Percentiles rank a stretch among this genome's conserved stretches.
Evolutionary conservation across 225 moss, liverwort and hornwort genomes (phyloP).

Genomic region (Rhytidiadelphus loreus): DNA sequence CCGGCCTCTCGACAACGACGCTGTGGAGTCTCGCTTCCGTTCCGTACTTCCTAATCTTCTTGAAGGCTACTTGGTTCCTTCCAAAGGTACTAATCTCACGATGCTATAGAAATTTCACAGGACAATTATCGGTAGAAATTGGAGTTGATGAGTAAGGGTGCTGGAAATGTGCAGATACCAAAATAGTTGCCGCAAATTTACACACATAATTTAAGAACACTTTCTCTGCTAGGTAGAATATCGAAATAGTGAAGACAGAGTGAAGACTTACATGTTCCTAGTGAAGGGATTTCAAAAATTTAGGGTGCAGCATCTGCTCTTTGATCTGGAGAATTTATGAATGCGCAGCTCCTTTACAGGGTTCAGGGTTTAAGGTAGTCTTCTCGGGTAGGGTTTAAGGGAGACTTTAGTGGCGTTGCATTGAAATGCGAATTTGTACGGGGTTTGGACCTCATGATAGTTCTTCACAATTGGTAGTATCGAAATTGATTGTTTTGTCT

Average conservation of each 20-base stretch:
- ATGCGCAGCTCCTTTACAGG: neutral
- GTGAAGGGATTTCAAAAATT: neutral
- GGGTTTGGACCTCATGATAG: neutral
- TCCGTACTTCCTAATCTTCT: conserved; percentile 86
- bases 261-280: neutral
- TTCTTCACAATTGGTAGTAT: neutral
- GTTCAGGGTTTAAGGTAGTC: neutral
- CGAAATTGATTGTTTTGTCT: neutral
- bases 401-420: neutral
- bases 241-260: neutral
- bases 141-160: neutral
- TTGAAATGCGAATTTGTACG: neutral
- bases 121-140: neutral
- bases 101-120: neutral
- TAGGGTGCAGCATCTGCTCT: neutral
- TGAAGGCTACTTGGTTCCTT: conserved; percentile 67
- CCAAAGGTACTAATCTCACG: conserved; percentile 27
- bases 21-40: conserved; percentile 84
- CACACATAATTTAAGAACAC: neutral
- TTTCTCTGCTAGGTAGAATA: neutral
- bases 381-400: neutral
- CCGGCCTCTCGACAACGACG: conserved; percentile 63
- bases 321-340: neutral
- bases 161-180: neutral
- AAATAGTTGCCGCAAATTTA: neutral